Evolutionary conservation across 352 stramenopile species (phyloP), one percentile per base, ranked within the genome.

Genomic region (Phytophthora idaei): DNA sequence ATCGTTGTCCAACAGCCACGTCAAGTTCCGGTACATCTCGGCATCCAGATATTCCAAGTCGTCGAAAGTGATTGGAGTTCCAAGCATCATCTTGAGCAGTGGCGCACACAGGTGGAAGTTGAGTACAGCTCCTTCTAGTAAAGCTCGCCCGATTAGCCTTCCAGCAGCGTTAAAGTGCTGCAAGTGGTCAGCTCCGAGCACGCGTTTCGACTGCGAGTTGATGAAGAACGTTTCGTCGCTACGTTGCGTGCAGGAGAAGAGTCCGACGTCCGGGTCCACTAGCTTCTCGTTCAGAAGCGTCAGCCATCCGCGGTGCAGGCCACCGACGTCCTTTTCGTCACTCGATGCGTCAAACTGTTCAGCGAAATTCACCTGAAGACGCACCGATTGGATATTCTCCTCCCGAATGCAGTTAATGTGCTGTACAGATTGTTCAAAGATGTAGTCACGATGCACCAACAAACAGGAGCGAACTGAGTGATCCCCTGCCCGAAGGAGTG

Each of bases 61-160:
- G 15, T 81, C 80, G 14, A 99, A 94, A 15, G 80, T 90, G 37
- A 99, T 85, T 2, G 97, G 97, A 64, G 89, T 98, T 7, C 94
- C 97, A 17, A 99, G 73, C 28, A 99, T 91, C 71, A 99, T 93
- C 76, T 99, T 99, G 71, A 99, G 98, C 62, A 99, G 69, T 17
- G 97, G 93, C 7, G 92, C 69, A 5, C 95, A 92, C 64, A 99
- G 88, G 69, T 99, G 97, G 47, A 97, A 97, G 49, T 87, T 77
- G 0, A 99, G 90, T 10, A 98, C 74, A 54, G 98, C 89, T 54
- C 94, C 86, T 74, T 99, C 97, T 0, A 94, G 58, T 28, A 92
- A 57, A 52, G 83, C 74, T 17, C 83, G 75, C 0, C 88, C 86
- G 3, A 94, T 57, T 7, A 94, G 46, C 0, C 82, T 79, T 1